Conservation (phyloP, 495 filamentous ascomycete genomes). For the Aspergillus indologenus region DNA sequence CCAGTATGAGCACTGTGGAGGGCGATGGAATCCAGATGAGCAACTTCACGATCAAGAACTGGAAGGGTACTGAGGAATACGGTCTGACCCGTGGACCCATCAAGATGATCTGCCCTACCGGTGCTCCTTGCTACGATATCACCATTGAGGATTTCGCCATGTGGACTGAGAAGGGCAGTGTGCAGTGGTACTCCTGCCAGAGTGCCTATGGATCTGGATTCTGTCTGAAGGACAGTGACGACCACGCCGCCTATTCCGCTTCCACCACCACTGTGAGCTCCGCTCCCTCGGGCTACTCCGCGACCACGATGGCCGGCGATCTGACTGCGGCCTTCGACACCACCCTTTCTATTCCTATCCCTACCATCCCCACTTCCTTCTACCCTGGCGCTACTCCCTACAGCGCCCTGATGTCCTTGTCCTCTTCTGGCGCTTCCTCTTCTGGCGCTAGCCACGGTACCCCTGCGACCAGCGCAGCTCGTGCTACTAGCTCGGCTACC, state of each 20-base stretch:
- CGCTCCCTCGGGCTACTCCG: constrained; percentile 45
- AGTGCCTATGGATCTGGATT: constrained; percentile 50
- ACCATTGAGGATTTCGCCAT: constrained; percentile 54
- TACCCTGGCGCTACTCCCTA: constrained; percentile 47
- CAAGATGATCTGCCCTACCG: constrained; percentile 43
- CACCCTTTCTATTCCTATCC: constrained; percentile 50
- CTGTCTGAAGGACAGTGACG: constrained; percentile 36
- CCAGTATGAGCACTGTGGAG: constrained; percentile 29
- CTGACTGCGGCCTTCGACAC: constrained; percentile 43
- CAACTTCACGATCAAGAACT: constrained; percentile 53
- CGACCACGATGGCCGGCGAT: constrained; percentile 48
- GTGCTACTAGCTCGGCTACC: background rate
- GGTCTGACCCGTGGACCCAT: constrained; percentile 50
- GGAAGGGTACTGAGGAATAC: constrained; percentile 53
- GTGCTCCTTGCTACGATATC: constrained; percentile 51
- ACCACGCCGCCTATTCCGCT: constrained; percentile 24
- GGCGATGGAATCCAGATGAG: constrained; percentile 50
- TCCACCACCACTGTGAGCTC: constrained; percentile 36
- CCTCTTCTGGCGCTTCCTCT: background rate
- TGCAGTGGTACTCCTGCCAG: constrained; percentile 45
- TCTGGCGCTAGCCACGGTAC: background rate
- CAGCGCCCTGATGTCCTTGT: constrained; percentile 20
- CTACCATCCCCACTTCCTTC: constrained; percentile 52
- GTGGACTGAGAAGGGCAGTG: constrained; percentile 53
- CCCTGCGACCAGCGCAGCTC: background rate